These are phyloP conservation scores for Jaminaea rosea DNA, from an alignment of 1,284 basidiomycete genomes.

Conservation along the genomic window DNA sequence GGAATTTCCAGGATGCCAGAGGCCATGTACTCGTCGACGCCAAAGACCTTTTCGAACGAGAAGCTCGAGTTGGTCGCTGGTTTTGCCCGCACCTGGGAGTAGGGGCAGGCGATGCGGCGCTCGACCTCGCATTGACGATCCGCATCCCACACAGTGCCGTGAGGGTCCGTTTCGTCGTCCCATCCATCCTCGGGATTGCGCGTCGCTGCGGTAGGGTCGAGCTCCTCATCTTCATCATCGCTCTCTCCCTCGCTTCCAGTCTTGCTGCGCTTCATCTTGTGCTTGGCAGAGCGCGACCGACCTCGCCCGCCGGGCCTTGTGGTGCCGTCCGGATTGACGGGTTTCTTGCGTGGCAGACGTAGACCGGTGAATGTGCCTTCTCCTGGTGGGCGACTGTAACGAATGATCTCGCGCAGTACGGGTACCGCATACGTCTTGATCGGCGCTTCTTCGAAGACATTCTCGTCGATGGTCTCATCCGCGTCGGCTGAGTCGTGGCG, in stretches of 20 bases:
- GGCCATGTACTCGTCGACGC: constrained; percentile 82
- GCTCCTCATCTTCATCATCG: constrained; percentile 47
- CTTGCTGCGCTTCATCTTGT: constrained; percentile 1
- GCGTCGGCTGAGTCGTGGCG: constrained; percentile 10
- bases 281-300: background rate
- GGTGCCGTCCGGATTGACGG: background rate
- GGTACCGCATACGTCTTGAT: constrained; percentile 53
- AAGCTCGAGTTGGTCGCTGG: constrained; percentile 58
- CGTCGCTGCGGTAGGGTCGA: constrained; percentile 50
- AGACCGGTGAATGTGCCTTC: constrained; percentile 45
- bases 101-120: constrained; percentile 65
- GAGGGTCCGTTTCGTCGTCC: constrained; percentile 68
- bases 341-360: constrained; percentile 2
- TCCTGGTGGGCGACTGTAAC: constrained; percentile 62
- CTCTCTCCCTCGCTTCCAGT: constrained; percentile 25
- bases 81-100: constrained; percentile 57
- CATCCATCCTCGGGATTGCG: constrained; percentile 59
- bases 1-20: constrained; percentile 78
- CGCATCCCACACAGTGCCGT: constrained; percentile 65
- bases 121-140: constrained; percentile 57
- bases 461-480: constrained; percentile 15
- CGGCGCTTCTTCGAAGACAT: constrained; percentile 30
- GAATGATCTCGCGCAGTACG: constrained; percentile 63
- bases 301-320: constrained; percentile 18
- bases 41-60: constrained; percentile 86